A percentile compares a stretch with the other conserved stretches of the same genome.
Evolutionary conservation across 805 yeast species (phyloP).

Genomic region (Kodamaea kakaduensis): DNA sequence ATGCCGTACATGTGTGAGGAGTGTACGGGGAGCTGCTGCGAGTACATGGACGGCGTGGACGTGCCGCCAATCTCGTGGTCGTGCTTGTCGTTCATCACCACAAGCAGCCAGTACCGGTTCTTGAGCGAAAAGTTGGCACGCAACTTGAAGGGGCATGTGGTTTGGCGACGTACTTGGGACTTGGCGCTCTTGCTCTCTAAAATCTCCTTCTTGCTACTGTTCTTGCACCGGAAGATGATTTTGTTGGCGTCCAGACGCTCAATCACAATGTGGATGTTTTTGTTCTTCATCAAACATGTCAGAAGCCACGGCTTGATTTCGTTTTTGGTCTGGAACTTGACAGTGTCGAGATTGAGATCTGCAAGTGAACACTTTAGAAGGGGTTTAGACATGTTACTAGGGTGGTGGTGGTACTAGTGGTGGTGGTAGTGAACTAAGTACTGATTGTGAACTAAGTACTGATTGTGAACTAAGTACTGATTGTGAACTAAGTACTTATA

Average conservation of each 20-base stretch:
- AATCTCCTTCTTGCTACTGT: constrained; percentile 18
- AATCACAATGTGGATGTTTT: constrained; percentile 54
- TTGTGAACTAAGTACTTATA: no score
- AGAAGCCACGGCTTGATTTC: constrained; percentile 64
- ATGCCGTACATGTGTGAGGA: constrained; percentile 3
- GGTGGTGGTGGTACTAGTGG: no score
- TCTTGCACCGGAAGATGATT: constrained; percentile 60
- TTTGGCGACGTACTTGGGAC: constrained; percentile 19
- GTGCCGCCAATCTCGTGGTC: constrained; percentile 37
- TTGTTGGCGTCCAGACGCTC: constrained; percentile 60
- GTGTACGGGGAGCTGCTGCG: constrained; percentile 2
- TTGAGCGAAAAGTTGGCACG: constrained; percentile 58
- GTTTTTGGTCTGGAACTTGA: constrained; percentile 32
- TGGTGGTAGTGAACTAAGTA: no score
- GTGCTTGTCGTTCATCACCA: constrained; percentile 56
- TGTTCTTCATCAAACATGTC: constrained; percentile 37
- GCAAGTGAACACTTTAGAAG: constrained; percentile 9
- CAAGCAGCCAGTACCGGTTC: constrained; percentile 54
- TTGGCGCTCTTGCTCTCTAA: constrained; percentile 13
- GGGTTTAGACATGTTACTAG: constrained; percentile 9
- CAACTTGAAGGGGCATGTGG: constrained; percentile 59
- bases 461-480: no score
- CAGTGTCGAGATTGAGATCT: constrained; percentile 20
- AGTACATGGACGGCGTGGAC: neutral
- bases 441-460: no score